A percentile compares a stretch with the other conserved stretches of the same genome.
Conservation (phyloP, 2,329 filamentous ascomycete genomes). For the Paracorniculantispora psalliotae region DNA sequence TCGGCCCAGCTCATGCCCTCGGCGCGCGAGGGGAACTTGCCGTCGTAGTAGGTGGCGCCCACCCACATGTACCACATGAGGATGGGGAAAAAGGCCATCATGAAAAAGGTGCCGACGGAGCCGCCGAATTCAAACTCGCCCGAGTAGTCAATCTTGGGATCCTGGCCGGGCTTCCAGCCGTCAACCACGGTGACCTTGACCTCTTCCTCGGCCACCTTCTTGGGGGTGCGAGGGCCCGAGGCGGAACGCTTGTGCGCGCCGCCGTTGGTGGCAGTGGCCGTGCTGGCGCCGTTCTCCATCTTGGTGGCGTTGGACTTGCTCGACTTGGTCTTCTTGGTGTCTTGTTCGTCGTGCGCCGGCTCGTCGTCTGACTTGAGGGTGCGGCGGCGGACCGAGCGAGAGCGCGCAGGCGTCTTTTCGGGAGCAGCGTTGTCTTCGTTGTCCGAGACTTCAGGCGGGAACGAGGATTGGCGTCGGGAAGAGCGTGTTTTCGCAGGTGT, state of each 20-base stretch:
- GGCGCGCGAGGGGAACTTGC: slow-evolving; percentile 66
- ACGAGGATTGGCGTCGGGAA: slow-evolving; percentile 46
- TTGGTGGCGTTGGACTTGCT: neutral
- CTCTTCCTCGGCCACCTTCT: slow-evolving; percentile 14
- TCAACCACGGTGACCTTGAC: slow-evolving; percentile 35
- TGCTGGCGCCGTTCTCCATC: slow-evolving; percentile 4
- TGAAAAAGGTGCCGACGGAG: slow-evolving; percentile 67
- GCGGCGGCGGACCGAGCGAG: slow-evolving; percentile 39
- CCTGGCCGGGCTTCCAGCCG: slow-evolving; percentile 55
- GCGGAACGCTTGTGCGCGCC: neutral
- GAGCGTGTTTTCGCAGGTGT: slow-evolving; percentile 43
- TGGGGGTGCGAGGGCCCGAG: slow-evolving; percentile 7
- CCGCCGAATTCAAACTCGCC: slow-evolving; percentile 81
- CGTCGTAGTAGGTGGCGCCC: slow-evolving; percentile 87
- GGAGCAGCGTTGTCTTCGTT: slow-evolving; percentile 44
- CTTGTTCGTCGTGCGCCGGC: slow-evolving; percentile 40
- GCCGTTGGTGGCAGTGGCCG: slow-evolving; percentile 15
- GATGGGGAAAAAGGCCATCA: slow-evolving; percentile 91
- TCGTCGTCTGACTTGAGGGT: slow-evolving; percentile 48
- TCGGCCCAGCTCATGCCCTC: slow-evolving; percentile 62
- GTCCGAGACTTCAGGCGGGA: slow-evolving; percentile 40
- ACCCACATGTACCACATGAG: slow-evolving; percentile 99
- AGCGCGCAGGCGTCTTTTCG: slow-evolving; percentile 32
- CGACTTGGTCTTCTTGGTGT: slow-evolving; percentile 13
- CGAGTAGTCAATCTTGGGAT: slow-evolving; percentile 59